These are phyloP conservation scores for Colletotrichum noveboracense DNA, from an alignment of 2,329 filamentous ascomycete genomes.

Conservation along the genomic window DNA sequence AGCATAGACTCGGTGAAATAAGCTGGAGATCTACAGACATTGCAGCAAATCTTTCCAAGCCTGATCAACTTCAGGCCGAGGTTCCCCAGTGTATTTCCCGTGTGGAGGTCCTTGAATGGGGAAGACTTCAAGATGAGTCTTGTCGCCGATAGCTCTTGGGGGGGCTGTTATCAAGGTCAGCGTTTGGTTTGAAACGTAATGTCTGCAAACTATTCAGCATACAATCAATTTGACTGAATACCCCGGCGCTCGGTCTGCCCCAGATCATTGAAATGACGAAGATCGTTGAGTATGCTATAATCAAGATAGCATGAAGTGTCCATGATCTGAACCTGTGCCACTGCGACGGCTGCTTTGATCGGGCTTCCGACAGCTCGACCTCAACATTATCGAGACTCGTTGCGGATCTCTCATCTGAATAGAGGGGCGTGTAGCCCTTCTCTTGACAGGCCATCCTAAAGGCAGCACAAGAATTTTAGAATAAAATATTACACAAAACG, in stretches of 20 bases:
- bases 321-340: neutral
- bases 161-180: neutral
- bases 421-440: neutral
- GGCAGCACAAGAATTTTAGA: neutral
- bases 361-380: neutral
- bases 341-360: neutral
- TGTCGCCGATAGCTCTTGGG: neutral
- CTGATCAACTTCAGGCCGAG: conserved; percentile 13
- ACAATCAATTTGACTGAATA: conserved; percentile 16
- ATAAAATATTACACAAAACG: neutral
- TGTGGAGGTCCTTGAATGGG: conserved; percentile 18
- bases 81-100: conserved; percentile 13
- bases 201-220: neutral
- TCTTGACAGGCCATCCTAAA: neutral
- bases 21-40: neutral
- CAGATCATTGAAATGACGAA: neutral
- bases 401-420: neutral
- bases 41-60: conserved; percentile 17
- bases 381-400: conserved; percentile 5
- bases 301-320: neutral
- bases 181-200: too few relatives aligned
- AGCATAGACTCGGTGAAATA: neutral
- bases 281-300: neutral
- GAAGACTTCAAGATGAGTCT: conserved; percentile 14
- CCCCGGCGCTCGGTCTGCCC: neutral